phyloP scores from a whole-genome alignment of 2,329 filamentous ascomycete genomes.

The Talaromyces sp. region DNA sequence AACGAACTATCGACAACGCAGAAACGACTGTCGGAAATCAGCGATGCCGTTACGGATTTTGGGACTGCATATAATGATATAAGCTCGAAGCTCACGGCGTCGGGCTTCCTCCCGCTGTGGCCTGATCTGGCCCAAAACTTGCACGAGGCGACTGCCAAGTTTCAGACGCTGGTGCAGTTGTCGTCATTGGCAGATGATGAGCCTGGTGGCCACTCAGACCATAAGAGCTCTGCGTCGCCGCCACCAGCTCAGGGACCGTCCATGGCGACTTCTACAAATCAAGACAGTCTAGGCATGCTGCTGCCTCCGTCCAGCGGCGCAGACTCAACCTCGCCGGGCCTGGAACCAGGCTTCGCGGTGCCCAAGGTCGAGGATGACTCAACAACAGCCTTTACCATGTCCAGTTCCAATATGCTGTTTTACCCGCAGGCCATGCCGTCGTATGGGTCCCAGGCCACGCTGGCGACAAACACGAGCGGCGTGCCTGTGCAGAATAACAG shows the following conservation, averaged over 20 bases:
- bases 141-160: neutral
- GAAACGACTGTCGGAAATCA: constrained; percentile 4
- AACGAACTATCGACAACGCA: constrained; percentile 12
- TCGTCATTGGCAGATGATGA: neutral
- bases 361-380: neutral
- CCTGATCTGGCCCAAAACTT: constrained; percentile 1
- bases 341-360: neutral
- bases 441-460: neutral
- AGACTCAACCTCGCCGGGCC: no score
- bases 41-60: neutral
- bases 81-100: neutral
- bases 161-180: constrained; percentile 1
- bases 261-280: neutral
- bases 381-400: neutral
- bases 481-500: neutral
- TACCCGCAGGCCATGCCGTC: neutral
- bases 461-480: neutral
- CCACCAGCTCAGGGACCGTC: neutral
- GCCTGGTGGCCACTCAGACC: neutral
- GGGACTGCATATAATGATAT: constrained; percentile 1
- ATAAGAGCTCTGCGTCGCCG: neutral
- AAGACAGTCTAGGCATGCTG: neutral
- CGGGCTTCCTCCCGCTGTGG: neutral
- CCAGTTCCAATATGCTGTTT: neutral
- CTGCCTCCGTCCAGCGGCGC: neutral